Conservation (phyloP, 176 grass and related monocot species). For the Phragmites australis region DNA sequence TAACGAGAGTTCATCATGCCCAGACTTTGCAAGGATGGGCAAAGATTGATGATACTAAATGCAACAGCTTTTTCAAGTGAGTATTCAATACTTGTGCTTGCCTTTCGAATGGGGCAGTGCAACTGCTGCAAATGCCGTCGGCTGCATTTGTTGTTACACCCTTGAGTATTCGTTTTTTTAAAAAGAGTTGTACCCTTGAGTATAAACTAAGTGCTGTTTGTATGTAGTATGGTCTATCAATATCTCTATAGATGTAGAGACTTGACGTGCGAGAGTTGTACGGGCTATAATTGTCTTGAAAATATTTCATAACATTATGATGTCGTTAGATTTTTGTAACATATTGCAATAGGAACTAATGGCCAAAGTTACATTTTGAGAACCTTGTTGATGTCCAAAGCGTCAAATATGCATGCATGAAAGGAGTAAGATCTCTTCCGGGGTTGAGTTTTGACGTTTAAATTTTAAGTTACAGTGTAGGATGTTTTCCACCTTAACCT, state of each 20-base stretch:
- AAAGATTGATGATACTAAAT: not conserved
- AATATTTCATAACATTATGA: not conserved
- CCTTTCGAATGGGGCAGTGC: conserved; percentile 2
- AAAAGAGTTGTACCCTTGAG: no score
- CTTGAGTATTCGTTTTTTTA: not conserved
- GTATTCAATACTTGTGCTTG: conserved; percentile 21
- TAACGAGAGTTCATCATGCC: not conserved
- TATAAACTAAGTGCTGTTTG: not conserved
- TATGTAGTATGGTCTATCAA: not conserved
- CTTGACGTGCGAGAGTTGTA: not conserved
- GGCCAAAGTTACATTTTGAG: no score
- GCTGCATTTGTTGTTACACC: not conserved
- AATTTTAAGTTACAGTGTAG: no score
- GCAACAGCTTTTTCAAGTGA: not conserved
- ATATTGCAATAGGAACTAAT: no score
- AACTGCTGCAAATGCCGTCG: not conserved
- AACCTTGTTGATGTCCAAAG: no score
- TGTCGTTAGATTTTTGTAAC: not conserved
- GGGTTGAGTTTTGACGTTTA: no score
- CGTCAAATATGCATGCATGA: no score
- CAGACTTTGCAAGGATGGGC: not conserved
- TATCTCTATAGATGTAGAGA: not conserved
- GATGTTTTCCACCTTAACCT: not conserved
- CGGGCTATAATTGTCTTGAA: not conserved
- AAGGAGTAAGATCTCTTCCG: no score